phyloP scores from a whole-genome alignment of 2,329 filamentous ascomycete species.

The Pestalotiopsis sp. region DNA sequence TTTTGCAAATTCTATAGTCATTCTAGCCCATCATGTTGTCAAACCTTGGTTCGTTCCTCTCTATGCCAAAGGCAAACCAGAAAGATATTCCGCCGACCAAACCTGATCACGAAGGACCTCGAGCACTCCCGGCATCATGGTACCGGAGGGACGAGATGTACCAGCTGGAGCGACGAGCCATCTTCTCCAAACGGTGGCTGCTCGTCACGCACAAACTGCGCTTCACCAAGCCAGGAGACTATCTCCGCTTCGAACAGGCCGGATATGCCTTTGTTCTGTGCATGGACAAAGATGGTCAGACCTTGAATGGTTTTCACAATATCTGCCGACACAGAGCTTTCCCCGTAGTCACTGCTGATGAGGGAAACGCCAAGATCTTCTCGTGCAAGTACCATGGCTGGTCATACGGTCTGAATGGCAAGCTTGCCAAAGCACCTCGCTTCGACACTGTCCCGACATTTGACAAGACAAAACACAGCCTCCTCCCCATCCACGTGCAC shows the following conservation, averaged over 20 bases:
- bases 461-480: constrained; percentile 55
- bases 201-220: constrained; percentile 35
- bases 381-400: constrained; percentile 65
- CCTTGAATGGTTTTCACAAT: constrained; percentile 65
- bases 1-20: not conserved
- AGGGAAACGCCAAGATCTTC: constrained; percentile 53
- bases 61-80: not conserved
- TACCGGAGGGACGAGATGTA: constrained; percentile 45
- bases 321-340: constrained; percentile 64
- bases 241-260: constrained; percentile 55
- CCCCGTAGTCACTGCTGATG: constrained; percentile 53
- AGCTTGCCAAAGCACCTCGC: constrained; percentile 60
- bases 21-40: not conserved
- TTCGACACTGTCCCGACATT: constrained; percentile 59
- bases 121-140: constrained; percentile 42
- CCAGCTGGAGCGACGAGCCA: constrained; percentile 43
- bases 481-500: constrained; percentile 57
- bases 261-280: constrained; percentile 58
- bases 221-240: constrained; percentile 54
- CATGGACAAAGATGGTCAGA: constrained; percentile 48
- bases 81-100: not conserved
- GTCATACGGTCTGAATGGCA: constrained; percentile 60
- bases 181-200: constrained; percentile 43
- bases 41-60: not conserved
- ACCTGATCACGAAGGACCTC: constrained; percentile 16